Conservation (phyloP, 352 stramenopile species). For the Pythium brassicae region DNA sequence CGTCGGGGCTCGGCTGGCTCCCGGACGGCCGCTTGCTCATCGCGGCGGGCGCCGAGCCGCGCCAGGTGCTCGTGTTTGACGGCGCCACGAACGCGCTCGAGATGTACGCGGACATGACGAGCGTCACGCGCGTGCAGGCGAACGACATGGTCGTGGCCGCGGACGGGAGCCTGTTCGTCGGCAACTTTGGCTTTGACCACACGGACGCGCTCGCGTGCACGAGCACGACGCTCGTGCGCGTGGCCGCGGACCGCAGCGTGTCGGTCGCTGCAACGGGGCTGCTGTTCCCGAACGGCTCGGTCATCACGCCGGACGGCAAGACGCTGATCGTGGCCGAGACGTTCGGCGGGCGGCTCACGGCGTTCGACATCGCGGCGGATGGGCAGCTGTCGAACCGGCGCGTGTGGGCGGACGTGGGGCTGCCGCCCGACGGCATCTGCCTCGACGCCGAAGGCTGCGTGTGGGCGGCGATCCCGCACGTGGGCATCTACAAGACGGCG, state of each 20-base stretch:
- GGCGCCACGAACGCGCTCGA: conserved; percentile 21
- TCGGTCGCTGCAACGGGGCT: conserved; percentile 50
- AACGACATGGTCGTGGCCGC: conserved; percentile 66
- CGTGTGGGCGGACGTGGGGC: conserved; percentile 49
- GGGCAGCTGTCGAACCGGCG: conserved; percentile 42
- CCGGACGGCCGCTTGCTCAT: conserved; percentile 58
- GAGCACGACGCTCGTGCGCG: conserved; percentile 53
- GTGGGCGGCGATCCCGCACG: conserved; percentile 49
- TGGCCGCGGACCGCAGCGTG: conserved; percentile 36
- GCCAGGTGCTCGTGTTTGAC: conserved; percentile 38
- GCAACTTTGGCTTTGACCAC: conserved; percentile 66
- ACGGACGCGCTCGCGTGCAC: conserved; percentile 22
- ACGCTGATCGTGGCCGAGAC: conserved; percentile 70
- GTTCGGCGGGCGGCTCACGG: conserved; percentile 43
- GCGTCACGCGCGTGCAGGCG: conserved; percentile 38
- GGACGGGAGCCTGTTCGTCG: conserved; percentile 40
- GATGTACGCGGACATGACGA: conserved; percentile 46
- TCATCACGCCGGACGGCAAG: conserved; percentile 69
- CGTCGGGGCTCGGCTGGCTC: conserved; percentile 62
- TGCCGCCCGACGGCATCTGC: conserved; percentile 52
- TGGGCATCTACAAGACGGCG: conserved; percentile 39
- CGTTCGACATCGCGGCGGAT: conserved; percentile 55
- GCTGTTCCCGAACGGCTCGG: conserved; percentile 68
- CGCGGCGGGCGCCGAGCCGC: conserved; percentile 40
- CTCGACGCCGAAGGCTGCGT: conserved; percentile 66